Percentiles rank a stretch among this genome's conserved stretches.
These are phyloP conservation scores for Podosphaera leucotricha DNA, from an alignment of 2,329 filamentous ascomycete genomes.

Conservation along the genomic window DNA sequence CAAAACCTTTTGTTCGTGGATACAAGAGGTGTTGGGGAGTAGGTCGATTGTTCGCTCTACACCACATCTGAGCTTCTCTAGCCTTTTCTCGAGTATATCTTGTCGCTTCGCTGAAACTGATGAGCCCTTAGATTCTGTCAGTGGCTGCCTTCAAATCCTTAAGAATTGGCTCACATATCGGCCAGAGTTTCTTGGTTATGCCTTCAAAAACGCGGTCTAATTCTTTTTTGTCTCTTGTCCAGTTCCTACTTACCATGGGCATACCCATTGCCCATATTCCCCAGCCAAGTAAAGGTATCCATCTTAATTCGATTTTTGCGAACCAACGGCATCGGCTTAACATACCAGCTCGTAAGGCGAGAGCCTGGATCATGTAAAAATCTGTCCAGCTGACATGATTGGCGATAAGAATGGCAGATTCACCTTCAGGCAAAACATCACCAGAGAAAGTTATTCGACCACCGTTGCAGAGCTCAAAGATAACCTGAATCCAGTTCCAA, in stretches of 20 bases:
- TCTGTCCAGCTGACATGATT: constrained; percentile 39
- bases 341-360: constrained; percentile 31
- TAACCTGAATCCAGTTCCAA: constrained; percentile 32
- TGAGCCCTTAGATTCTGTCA: constrained; percentile 25
- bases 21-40: constrained; percentile 34
- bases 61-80: constrained; percentile 26
- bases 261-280: constrained; percentile 41
- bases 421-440: constrained; percentile 24
- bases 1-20: constrained; percentile 35
- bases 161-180: constrained; percentile 27
- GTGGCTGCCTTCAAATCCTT: neutral
- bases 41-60: constrained; percentile 23
- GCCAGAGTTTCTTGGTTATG: constrained; percentile 27
- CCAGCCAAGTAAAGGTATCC: constrained; percentile 38
- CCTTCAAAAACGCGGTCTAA: constrained; percentile 32
- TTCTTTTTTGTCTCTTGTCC: constrained; percentile 31
- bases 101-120: constrained; percentile 41
- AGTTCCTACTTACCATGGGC: constrained; percentile 36
- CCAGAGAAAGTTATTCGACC: constrained; percentile 29
- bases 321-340: constrained; percentile 37
- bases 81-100: constrained; percentile 31
- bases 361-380: constrained; percentile 38
- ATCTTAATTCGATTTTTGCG: constrained; percentile 32
- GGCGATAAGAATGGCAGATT: constrained; percentile 34
- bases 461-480: constrained; percentile 30